phyloP scores from a whole-genome alignment of 371 early-diverging fungal species.

The Mortierella sp. region DNA sequence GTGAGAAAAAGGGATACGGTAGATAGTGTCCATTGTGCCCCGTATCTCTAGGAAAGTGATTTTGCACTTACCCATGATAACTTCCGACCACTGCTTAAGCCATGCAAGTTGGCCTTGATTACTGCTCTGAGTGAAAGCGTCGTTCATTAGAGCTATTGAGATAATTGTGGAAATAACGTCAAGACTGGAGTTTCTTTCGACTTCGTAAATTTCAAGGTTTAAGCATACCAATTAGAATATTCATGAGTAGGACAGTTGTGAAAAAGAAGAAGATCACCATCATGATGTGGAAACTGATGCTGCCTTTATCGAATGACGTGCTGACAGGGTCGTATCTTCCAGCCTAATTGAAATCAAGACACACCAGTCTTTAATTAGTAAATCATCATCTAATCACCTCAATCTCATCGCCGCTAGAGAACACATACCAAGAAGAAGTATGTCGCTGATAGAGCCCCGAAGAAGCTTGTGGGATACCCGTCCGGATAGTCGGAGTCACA shows the following conservation, averaged over 20 bases:
- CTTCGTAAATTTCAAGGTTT: neutral
- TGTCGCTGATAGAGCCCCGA: constrained; percentile 25
- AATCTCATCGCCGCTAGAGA: neutral
- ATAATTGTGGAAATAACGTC: neutral
- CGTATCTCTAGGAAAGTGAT: neutral
- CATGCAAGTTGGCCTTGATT: constrained; percentile 43
- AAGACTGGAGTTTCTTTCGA: neutral
- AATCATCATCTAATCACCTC: too few relatives aligned
- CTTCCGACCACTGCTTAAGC: constrained; percentile 52
- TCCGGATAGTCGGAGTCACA: neutral
- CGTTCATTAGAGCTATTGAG: constrained; percentile 51
- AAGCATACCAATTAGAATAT: constrained; percentile 41
- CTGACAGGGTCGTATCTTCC: constrained; percentile 43
- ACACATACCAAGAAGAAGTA: constrained; percentile 41
- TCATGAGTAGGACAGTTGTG: constrained; percentile 47
- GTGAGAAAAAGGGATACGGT: neutral
- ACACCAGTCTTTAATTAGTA: neutral
- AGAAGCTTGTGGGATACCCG: constrained; percentile 2
- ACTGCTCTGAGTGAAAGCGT: constrained; percentile 45
- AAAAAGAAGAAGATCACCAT: constrained; percentile 55
- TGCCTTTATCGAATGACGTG: neutral
- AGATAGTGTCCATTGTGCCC: too few relatives aligned
- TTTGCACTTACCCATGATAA: constrained; percentile 36
- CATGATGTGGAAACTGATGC: constrained; percentile 43
- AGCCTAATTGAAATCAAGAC: constrained; percentile 20